These are phyloP conservation scores for Xylaria sp. DNA, from an alignment of 495 filamentous ascomycete species.

Conservation along the genomic window DNA sequence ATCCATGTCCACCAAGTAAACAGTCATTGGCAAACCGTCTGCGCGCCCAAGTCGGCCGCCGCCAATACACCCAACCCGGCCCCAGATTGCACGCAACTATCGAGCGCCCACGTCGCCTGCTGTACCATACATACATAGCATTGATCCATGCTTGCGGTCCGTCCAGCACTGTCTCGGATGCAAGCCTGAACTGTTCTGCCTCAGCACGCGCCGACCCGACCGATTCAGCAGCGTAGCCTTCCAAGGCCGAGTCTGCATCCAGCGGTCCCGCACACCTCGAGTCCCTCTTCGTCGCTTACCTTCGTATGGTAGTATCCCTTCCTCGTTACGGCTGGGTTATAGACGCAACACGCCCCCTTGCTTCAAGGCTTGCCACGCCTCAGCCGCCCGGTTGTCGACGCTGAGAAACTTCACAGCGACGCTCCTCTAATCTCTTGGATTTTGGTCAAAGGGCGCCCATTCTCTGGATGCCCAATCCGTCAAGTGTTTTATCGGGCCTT, in stretches of 20 bases:
- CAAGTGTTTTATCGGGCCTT: slow-evolving; percentile 15
- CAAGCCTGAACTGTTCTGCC: slow-evolving; percentile 23
- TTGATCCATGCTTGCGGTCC: slow-evolving; percentile 9
- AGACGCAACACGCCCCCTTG: slow-evolving; percentile 19
- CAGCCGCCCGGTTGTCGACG: neutral
- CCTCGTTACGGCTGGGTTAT: slow-evolving; percentile 13
- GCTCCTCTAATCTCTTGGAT: slow-evolving; percentile 15
- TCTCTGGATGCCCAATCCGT: slow-evolving; percentile 16
- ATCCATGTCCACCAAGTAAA: slow-evolving; percentile 21
- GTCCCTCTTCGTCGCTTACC: slow-evolving; percentile 2
- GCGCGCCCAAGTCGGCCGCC: slow-evolving; percentile 12
- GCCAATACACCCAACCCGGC: slow-evolving; percentile 3
- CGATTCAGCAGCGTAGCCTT: slow-evolving; percentile 19
- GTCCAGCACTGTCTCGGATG: slow-evolving; percentile 6
- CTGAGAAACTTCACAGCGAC: slow-evolving; percentile 11
- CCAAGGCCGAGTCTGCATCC: slow-evolving; percentile 17
- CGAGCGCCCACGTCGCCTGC: slow-evolving; percentile 14
- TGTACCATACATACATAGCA: slow-evolving; percentile 4
- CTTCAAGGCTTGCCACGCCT: slow-evolving; percentile 3
- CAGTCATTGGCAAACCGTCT: slow-evolving; percentile 11
- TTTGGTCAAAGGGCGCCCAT: slow-evolving; percentile 19
- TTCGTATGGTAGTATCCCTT: slow-evolving; percentile 9
- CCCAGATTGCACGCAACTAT: slow-evolving; percentile 8
- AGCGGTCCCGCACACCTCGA: slow-evolving; percentile 18
- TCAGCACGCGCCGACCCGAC: slow-evolving; percentile 11